Evolutionary conservation across 2,329 filamentous ascomycete species (phyloP), one percentile per base, ranked within the genome.

Genomic region (Botryotinia narcissicola): DNA sequence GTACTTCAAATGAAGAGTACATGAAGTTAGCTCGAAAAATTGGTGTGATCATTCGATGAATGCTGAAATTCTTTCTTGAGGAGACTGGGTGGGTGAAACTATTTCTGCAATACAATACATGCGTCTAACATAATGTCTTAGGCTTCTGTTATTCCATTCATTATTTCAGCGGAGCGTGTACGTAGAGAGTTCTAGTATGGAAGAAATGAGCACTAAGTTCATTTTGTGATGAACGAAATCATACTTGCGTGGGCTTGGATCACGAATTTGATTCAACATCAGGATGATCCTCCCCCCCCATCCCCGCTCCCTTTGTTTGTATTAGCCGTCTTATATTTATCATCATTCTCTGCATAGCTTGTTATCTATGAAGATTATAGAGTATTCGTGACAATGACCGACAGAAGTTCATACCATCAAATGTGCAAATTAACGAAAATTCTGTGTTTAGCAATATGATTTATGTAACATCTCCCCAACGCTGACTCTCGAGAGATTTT

Each of bases 141-240:
- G 14, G 20, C 59, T 37, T 12, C n/a, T 18, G 3, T 57, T 3
- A 9, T 18, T 29, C 14, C 0, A 57, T 57, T 16, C 3, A 57
- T 57, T 6, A 6, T 29, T 57, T 29, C n/a, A 12, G 14, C 3
- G 7, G n/a, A 3, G n/a, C n/a, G 0, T 18, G 3, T 4, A 32
- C 6, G 2, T 6, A 18, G n/a, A 57, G n/a, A 6, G 12, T n/a
- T 29, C 3, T 9, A 6, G 18, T 6, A 29, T 57, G n/a, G n/a
- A 18, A n/a, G 14, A 18, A 57, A 29, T 6, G 14, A 29, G n/a
- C n/a, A 57, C n/a, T 18, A 8, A 8, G n/a, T 29, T 18, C 14
- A 0, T 18, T 57, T 16, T 3, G 51, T 29, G 51, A 18, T 29
- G 29, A 2, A 54, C 14, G 51, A 54, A 16, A 16, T 18, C 51